Percentiles rank a stretch among this genome's conserved stretches.
Evolutionary conservation across 331 rosid species (phyloP).

Genomic region (Acacia pycnantha): DNA sequence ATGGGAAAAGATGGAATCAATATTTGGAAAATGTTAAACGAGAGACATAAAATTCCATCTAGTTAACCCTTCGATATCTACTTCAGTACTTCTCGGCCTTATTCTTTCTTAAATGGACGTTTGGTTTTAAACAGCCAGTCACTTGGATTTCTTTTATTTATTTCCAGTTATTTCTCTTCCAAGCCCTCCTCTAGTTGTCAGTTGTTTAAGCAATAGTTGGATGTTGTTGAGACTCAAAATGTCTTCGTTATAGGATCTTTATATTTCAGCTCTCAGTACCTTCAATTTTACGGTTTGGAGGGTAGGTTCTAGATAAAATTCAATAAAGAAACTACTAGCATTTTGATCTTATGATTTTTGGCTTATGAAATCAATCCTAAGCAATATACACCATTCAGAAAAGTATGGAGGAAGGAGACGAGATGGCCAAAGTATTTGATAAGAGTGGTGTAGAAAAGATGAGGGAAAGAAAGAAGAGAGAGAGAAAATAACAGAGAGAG

Average conservation of each 20-base stretch:
- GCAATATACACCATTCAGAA: not conserved
- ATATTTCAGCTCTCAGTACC: not conserved
- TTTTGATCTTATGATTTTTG: not conserved
- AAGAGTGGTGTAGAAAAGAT: too few species aligned
- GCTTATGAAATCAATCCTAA: not conserved
- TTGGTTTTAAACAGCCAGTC: not conserved
- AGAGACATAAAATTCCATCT: not conserved
- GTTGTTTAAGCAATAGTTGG: not conserved
- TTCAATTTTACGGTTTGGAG: not conserved
- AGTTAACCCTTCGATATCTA: not conserved
- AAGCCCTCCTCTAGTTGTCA: not conserved
- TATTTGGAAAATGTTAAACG: too few species aligned
- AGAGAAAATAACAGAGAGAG: too few species aligned
- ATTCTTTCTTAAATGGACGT: not conserved
- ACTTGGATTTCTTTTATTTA: not conserved
- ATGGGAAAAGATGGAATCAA: too few species aligned
- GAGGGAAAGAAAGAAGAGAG: too few species aligned
- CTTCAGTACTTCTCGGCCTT: not conserved
- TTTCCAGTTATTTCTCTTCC: not conserved
- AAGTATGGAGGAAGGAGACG: not conserved
- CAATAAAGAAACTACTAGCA: not conserved
- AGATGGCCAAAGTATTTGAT: not conserved
- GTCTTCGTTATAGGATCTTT: not conserved
- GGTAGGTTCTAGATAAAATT: not conserved
- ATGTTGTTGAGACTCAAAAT: conserved; percentile 1